Evolutionary conservation across 805 yeast genomes (phyloP), one percentile per base, ranked within the genome.

Genomic region (Starmerella bombi): DNA sequence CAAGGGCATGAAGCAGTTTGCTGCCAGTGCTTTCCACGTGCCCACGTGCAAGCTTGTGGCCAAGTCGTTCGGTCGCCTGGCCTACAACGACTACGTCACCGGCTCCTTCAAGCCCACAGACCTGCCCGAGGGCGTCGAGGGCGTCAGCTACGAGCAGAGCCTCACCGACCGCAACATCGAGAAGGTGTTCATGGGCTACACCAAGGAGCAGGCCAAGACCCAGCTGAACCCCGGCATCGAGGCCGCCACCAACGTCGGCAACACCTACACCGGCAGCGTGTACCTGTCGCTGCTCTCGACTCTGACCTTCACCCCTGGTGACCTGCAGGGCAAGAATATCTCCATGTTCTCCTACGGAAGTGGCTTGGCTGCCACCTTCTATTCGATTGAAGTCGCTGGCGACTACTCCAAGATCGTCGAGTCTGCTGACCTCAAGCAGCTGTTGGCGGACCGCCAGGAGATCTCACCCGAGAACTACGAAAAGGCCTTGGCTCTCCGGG

Each of bases 341-440:
- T 93, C 94, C 54, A 60, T 86, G 55, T 91, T 86, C 70, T 91
- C 98, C 17, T 91, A 91, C 63, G 99, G 99, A 52, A 88, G 97
- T 14, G 99, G 99, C 58, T 74, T 91, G 48, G 99, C 99, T 34
- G 72, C 97, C 15, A 75, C 94, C 30, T 67, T 91, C 63, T 81
- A 74, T 66, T 79, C 94, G 33, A 75, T 77, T 50, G 72, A 66
- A 48, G 82, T 91, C 47, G 72, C 69, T 49, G 94, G 93, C 44
- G 97, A 91, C 63, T 68, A 86, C 46, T 64, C 80, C 22, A 5
- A 36, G 27, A 31, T 51, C 15, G 45, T 50, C 29, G 52, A 70
- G 46, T 69, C 66, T 42, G 72, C 88, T 56, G 72, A 80, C 62
- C 66, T 91, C 50, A 75, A 77, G 57, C 57, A 69, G 56, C 75